phyloP scores from a whole-genome alignment of 2,329 filamentous ascomycete species.

The Blastomyces percursus region DNA sequence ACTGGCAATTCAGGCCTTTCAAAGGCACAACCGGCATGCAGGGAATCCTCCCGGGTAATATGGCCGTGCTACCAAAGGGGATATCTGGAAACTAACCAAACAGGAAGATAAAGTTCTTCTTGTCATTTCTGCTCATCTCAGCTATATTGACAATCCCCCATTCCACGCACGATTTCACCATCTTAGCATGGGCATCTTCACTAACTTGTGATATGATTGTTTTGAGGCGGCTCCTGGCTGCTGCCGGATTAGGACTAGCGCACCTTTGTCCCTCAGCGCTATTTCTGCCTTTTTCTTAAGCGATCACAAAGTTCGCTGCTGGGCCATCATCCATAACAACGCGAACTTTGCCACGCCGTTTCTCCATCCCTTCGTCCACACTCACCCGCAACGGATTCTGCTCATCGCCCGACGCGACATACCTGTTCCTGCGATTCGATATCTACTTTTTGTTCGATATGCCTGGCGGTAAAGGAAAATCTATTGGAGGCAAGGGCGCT shows the following conservation, averaged over 20 bases:
- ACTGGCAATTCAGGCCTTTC: neutral
- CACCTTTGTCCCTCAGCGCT: slow-evolving; percentile 14
- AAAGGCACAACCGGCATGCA: neutral
- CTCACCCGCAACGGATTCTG: slow-evolving; percentile 19
- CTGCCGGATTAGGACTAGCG: slow-evolving; percentile 30
- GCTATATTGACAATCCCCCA: neutral
- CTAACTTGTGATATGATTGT: neutral
- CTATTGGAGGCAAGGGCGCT: slow-evolving; percentile 78
- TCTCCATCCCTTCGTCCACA: slow-evolving; percentile 13
- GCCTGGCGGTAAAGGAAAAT: slow-evolving; percentile 91
- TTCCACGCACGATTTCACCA: neutral
- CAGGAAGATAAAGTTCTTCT: neutral
- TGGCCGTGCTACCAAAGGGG: neutral
- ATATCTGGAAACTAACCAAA: neutral
- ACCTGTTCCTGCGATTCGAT: slow-evolving; percentile 12
- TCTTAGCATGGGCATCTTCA: neutral
- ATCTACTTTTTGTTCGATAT: slow-evolving; percentile 33
- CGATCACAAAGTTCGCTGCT: slow-evolving; percentile 22
- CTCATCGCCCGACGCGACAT: slow-evolving; percentile 20
- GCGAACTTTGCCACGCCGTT: slow-evolving; percentile 16
- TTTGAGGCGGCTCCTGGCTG: neutral
- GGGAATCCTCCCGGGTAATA: neutral
- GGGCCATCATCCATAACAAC: slow-evolving; percentile 34
- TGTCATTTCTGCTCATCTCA: neutral
- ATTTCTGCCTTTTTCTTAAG: slow-evolving; percentile 23